Evolutionary conservation across 1,139 yeast genomes (phyloP).

Genomic region (Pichia sp.): DNA sequence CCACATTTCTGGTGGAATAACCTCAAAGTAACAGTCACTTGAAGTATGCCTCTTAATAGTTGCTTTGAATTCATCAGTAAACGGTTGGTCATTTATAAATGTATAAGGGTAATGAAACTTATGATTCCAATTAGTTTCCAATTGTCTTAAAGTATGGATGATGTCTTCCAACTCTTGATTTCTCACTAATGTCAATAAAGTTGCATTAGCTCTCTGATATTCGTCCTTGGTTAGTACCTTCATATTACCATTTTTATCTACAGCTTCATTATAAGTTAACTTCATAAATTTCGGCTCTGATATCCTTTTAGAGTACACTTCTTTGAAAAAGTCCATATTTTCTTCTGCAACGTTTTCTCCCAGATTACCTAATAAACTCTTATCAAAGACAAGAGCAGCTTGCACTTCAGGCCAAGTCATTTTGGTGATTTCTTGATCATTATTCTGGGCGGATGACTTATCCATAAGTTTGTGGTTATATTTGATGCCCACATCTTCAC

Average conservation of each 20-base stretch:
- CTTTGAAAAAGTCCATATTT: conserved; percentile 27
- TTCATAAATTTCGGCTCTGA: conserved; percentile 43
- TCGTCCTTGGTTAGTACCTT: conserved; percentile 22
- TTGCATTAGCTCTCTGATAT: conserved; percentile 45
- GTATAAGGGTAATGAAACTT: conserved; percentile 51
- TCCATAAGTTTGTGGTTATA: conserved; percentile 25
- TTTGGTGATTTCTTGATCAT: not conserved
- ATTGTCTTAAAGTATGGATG: conserved; percentile 35
- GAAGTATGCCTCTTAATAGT: conserved; percentile 30
- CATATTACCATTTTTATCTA: conserved; percentile 22
- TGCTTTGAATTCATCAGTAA: conserved; percentile 39
- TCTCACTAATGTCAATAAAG: conserved; percentile 44
- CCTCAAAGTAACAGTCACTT: conserved; percentile 33
- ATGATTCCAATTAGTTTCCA: conserved; percentile 42
- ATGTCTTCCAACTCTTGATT: conserved; percentile 37
- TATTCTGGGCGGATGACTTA: conserved; percentile 1
- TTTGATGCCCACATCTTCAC: conserved; percentile 17
- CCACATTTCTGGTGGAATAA: conserved; percentile 38
- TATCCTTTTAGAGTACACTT: conserved; percentile 29
- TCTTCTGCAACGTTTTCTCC: conserved; percentile 25
- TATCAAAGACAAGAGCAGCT: conserved; percentile 22
- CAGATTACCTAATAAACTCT: conserved; percentile 16
- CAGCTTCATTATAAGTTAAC: conserved; percentile 28
- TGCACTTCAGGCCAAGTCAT: conserved; percentile 23
- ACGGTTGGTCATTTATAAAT: conserved; percentile 41